Conservation (phyloP, 1,284 basidiomycete species). For the Thecaphora thlaspeos region DNA sequence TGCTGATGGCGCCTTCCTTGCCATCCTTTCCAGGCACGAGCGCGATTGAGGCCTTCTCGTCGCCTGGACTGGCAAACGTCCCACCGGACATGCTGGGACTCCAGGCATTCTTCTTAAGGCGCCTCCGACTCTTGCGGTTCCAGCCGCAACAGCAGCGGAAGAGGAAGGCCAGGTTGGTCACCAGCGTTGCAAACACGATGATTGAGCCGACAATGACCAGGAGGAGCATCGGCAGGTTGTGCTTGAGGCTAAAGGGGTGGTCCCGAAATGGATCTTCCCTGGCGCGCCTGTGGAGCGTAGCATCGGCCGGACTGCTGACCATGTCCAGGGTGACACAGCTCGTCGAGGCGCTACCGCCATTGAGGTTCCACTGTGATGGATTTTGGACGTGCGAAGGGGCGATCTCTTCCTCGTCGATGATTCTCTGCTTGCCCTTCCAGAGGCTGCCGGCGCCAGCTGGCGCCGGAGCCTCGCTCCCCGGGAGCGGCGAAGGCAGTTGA, state of each 20-base stretch:
- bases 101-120: neutral
- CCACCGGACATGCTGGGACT: neutral
- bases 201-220: constrained; percentile 36
- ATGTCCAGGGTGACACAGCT: neutral
- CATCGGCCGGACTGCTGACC: too few species aligned
- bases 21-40: neutral
- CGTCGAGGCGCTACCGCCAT: constrained; percentile 2
- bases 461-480: neutral
- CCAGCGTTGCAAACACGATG: constrained; percentile 20
- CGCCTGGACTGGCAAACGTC: too few species aligned
- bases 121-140: constrained; percentile 7
- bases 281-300: too few species aligned
- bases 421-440: neutral
- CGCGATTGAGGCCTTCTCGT: neutral
- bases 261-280: neutral
- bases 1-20: constrained; percentile 1
- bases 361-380: neutral
- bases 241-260: constrained; percentile 9
- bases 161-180: constrained; percentile 17
- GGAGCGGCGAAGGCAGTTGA: too few species aligned
- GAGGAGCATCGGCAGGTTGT: constrained; percentile 32
- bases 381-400: too few species aligned
- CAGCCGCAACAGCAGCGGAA: constrained; percentile 6
- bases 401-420: neutral
- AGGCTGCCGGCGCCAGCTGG: neutral